Evolutionary conservation across 2,329 filamentous ascomycete species (phyloP).

Genomic region (Fusarium sp.): DNA sequence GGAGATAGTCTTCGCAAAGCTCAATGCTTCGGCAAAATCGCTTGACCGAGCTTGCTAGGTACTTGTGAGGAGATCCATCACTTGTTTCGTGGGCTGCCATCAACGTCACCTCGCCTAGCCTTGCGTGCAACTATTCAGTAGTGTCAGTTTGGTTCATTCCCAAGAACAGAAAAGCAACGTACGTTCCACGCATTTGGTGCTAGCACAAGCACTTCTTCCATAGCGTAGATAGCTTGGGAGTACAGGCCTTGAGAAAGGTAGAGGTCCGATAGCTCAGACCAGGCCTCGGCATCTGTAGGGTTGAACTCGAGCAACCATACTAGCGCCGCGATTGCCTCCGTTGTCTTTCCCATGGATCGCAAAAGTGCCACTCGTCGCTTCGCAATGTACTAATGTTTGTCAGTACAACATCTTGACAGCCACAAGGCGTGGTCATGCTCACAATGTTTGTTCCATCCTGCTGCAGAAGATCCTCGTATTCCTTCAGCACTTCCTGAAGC

Average conservation of each 20-base stretch:
- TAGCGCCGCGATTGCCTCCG: slow-evolving; percentile 79
- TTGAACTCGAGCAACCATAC: slow-evolving; percentile 81
- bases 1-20: slow-evolving; percentile 90
- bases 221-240: slow-evolving; percentile 83
- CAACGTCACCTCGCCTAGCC: slow-evolving; percentile 83
- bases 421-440: slow-evolving; percentile 44
- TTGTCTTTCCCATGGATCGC: slow-evolving; percentile 72
- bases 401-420: slow-evolving; percentile 21
- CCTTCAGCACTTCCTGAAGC: slow-evolving; percentile 74
- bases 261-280: slow-evolving; percentile 89
- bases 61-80: slow-evolving; percentile 56
- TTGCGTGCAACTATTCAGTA: slow-evolving; percentile 77
- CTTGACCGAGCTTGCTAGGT: slow-evolving; percentile 78
- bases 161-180: slow-evolving; percentile 47
- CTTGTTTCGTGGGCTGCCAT: slow-evolving; percentile 66
- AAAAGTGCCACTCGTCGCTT: slow-evolving; percentile 87
- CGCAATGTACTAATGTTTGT: slow-evolving; percentile 72
- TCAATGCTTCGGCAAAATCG: slow-evolving; percentile 92
- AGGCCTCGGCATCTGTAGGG: slow-evolving; percentile 91
- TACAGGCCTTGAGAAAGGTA: slow-evolving; percentile 84
- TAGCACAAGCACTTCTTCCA: slow-evolving; percentile 90
- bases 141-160: slow-evolving; percentile 31
- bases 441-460: slow-evolving; percentile 84
- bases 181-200: slow-evolving; percentile 96
- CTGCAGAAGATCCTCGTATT: slow-evolving; percentile 79